phyloP scores from a whole-genome alignment of 768 basidiomycete species.

The Amanita polypyramis region DNA sequence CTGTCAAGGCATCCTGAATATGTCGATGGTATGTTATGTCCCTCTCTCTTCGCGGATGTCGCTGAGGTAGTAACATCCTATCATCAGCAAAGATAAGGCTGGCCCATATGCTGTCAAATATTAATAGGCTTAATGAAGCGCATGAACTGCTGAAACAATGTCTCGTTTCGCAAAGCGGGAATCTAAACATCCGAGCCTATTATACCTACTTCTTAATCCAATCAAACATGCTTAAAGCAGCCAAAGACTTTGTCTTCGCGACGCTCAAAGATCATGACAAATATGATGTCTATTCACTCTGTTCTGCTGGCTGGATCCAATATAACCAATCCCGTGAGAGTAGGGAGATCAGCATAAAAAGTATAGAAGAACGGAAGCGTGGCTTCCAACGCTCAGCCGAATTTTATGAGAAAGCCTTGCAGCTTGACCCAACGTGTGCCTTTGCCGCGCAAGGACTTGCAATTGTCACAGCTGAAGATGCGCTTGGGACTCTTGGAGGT shows the following conservation, averaged over 20 bases:
- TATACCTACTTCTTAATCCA: constrained; percentile 91
- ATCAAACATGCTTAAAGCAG: constrained; percentile 55
- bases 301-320: constrained; percentile 78
- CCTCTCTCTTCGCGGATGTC: background rate
- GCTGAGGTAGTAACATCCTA: background rate
- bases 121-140: constrained; percentile 70
- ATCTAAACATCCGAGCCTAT: constrained; percentile 84
- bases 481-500: constrained; percentile 58
- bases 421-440: constrained; percentile 75
- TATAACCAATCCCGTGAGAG: constrained; percentile 83
- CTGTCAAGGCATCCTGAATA: constrained; percentile 91
- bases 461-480: constrained; percentile 89
- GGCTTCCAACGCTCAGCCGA: constrained; percentile 79
- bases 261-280: constrained; percentile 82
- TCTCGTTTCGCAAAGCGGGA: constrained; percentile 62
- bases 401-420: constrained; percentile 87
- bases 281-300: constrained; percentile 85
- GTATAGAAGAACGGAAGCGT: constrained; percentile 59
- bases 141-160: constrained; percentile 88
- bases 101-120: constrained; percentile 62
- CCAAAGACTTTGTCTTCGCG: constrained; percentile 83
- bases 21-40: constrained; percentile 65
- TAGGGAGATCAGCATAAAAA: constrained; percentile 49
- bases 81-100: constrained; percentile 82
- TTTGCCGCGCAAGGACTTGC: constrained; percentile 94